Evolutionary conservation across 306 rosid genomes (phyloP).

Genomic region (Vigna reflexopilosa): DNA sequence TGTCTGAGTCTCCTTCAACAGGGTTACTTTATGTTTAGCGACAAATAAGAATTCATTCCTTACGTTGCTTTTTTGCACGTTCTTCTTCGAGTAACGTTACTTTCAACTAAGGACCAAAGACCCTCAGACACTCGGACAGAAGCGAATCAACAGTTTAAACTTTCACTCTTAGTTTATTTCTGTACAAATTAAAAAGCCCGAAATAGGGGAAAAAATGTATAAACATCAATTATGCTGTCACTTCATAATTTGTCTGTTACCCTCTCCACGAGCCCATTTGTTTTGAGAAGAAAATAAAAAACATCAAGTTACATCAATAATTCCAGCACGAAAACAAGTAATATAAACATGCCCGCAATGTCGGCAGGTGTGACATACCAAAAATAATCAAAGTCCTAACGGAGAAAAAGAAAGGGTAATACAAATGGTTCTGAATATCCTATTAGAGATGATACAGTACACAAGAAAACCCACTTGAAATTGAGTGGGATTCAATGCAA

Average conservation of each 20-base stretch:
- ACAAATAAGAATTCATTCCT: background rate
- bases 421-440: background rate
- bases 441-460: conserved; percentile 2
- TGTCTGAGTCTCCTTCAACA: background rate
- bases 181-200: background rate
- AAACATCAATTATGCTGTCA: background rate
- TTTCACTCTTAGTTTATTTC: background rate
- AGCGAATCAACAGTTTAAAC: background rate
- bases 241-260: background rate
- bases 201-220: background rate
- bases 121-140: background rate
- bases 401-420: background rate
- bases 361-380: background rate
- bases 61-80: background rate
- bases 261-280: background rate
- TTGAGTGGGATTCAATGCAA: conserved; percentile 31
- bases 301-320: conserved; percentile 26
- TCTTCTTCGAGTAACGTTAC: background rate
- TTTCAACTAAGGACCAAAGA: background rate
- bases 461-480: conserved; percentile 33
- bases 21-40: too few species aligned
- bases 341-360: conserved; percentile 9
- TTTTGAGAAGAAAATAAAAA: background rate
- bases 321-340: conserved; percentile 16
- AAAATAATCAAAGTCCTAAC: background rate